Evolutionary conservation across 352 stramenopile genomes (phyloP).

Genomic region (Phytopythium cucurbitacearum): DNA sequence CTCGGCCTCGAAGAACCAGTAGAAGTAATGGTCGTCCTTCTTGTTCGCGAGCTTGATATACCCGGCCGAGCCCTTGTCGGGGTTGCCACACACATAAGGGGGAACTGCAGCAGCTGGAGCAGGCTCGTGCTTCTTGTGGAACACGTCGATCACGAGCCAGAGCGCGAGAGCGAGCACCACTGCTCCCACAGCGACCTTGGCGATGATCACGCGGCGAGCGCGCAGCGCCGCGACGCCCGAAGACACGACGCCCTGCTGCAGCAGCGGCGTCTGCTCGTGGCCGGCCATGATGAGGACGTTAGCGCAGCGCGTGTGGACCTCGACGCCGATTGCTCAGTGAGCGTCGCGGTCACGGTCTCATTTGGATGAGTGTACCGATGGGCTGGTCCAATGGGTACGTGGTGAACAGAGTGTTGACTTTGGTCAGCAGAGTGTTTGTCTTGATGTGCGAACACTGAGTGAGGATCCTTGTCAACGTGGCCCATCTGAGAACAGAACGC

Average conservation of each 20-base stretch:
- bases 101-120: not conserved
- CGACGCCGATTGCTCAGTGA: no score
- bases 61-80: constrained; percentile 36
- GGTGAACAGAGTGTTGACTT: no score
- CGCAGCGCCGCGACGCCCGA: not conserved
- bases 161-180: constrained; percentile 13
- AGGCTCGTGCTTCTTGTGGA: not conserved
- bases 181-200: constrained; percentile 13
- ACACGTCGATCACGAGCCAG: constrained; percentile 12
- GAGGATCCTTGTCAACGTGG: no score
- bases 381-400: no score
- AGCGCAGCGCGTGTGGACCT: no score
- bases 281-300: constrained; percentile 4
- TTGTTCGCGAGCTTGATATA: constrained; percentile 41
- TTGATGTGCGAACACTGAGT: no score
- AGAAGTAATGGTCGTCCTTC: constrained; percentile 50
- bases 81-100: constrained; percentile 10
- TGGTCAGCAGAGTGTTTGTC: no score
- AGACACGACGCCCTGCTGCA: constrained; percentile 2
- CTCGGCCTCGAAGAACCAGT: constrained; percentile 54
- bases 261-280: constrained; percentile 18
- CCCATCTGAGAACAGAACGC: no score
- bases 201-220: constrained; percentile 9
- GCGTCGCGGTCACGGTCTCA: no score
- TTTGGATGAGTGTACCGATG: no score